Conservation (phyloP, 179 eudicot species). For the Spergularia azorica region DNA sequence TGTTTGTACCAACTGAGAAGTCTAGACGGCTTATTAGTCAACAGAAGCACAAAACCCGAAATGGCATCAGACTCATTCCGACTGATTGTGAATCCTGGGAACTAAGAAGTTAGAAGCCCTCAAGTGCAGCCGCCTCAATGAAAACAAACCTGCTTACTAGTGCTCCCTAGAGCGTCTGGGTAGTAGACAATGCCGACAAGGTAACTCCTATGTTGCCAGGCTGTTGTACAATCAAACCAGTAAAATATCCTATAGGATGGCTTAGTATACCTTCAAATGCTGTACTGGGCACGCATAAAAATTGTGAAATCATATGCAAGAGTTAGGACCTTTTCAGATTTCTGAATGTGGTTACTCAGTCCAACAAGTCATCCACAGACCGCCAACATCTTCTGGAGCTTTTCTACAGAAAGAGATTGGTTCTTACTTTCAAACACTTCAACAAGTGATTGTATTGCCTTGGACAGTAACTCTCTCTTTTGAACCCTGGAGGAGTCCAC, state of each 20-base stretch:
- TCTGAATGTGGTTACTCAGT: neutral
- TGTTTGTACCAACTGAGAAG: too few relatives aligned
- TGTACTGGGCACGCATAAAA: neutral
- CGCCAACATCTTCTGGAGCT: constrained; percentile 49
- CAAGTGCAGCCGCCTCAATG: neutral
- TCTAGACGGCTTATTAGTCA: too few relatives aligned
- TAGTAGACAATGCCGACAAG: neutral
- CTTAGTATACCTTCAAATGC: neutral
- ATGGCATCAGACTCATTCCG: neutral
- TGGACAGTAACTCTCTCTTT: constrained; percentile 54
- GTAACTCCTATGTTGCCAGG: neutral
- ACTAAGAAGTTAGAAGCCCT: neutral
- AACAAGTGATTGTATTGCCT: constrained; percentile 56
- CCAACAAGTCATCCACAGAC: constrained; percentile 24
- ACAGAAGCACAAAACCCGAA: too few relatives aligned
- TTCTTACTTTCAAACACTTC: constrained; percentile 56
- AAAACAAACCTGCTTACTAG: neutral
- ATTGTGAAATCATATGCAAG: neutral
- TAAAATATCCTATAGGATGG: neutral
- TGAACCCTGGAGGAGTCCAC: constrained; percentile 37
- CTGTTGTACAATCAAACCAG: neutral
- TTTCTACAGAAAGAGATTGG: constrained; percentile 43
- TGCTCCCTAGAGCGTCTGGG: neutral
- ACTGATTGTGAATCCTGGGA: neutral
- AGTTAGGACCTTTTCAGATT: neutral